Base-by-base conservation (phyloP, 225 moss, liverwort and hornwort genomes). In the Sphagnum tenellum region DNA sequence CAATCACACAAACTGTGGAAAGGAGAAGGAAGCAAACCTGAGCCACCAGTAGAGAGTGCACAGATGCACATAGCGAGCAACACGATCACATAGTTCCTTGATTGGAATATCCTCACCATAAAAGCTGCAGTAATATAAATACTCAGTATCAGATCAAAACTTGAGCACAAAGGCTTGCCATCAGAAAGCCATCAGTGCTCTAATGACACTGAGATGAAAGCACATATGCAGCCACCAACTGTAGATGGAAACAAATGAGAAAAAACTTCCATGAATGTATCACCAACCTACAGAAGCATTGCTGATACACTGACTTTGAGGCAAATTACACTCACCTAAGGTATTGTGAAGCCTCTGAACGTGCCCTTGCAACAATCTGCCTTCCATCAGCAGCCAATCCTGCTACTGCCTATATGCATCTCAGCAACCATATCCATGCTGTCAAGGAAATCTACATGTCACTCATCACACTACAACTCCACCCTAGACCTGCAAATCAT, bases 31-130 rank as follows among this genome's bases (percentile, higher is more conserved):
- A 29, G 9, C 52, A 9, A 52, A 94, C 91, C 91, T 82, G 63
- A 94, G 91, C 91, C 91, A 94, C 94, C 94, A 94, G 75, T 94
- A 94, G 45, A 94, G 88, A 7, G 89, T 91, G 71, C 88, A 94
- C 48, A 91, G 66, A 75, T 94, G 91, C 63, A 84, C 80, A 66
- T 91, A 82, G 53, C 84, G 68, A 52, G 86, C 80, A 64, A 89
- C 91, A 66, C 82, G 80, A 57, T 91, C 89, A 76, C 91, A 94
- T 60, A 94, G 88, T 63, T 91, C 89, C 57, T 88, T 84, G 44
- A 89, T 86, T 7, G 94, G 89, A 29, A 89, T 77, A 70, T 88
- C 83, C 65, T 94, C 91, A 66, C 94, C 91, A 67, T 84, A 89
- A 67, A 89, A 86, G 73, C 91, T 94, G 82, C 71, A 63, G 29